Conservation (phyloP, 2,329 filamentous ascomycete species). For the Gliomastix tumulicola region DNA sequence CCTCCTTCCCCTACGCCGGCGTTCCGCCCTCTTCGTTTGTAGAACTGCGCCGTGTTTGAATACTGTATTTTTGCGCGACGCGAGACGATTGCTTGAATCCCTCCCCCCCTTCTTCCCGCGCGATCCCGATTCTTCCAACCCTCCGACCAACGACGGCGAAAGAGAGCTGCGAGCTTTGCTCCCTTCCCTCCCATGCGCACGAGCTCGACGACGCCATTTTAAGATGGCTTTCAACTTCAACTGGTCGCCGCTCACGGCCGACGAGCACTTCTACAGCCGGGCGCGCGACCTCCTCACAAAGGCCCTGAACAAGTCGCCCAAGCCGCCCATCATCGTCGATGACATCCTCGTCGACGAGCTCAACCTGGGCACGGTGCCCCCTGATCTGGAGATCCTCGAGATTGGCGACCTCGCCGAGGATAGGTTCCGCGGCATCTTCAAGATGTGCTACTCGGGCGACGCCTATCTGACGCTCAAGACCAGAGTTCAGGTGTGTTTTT, state of each 20-base stretch:
- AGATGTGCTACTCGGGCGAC: slow-evolving; percentile 96
- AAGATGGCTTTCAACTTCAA: slow-evolving; percentile 99
- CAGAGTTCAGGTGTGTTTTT: slow-evolving; percentile 70
- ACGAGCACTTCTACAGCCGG: slow-evolving; percentile 82
- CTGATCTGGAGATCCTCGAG: slow-evolving; percentile 93
- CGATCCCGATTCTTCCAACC: no score
- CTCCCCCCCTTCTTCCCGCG: no score
- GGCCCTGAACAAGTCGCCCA: slow-evolving; percentile 94
- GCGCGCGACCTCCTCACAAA: slow-evolving; percentile 91
- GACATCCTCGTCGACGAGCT: slow-evolving; percentile 98
- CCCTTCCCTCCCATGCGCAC: no score
- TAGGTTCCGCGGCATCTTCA: slow-evolving; percentile 95
- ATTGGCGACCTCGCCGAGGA: slow-evolving; percentile 97
- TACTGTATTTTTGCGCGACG: no score
- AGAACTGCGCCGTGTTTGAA: no score
- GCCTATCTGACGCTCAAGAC: slow-evolving; percentile 94
- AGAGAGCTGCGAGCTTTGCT: no score
- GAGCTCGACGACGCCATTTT: slow-evolving; percentile 30
- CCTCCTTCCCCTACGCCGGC: no score
- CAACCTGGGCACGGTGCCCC: slow-evolving; percentile 90
- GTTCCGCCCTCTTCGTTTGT: no score
- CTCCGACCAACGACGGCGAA: no score
- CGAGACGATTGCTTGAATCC: no score
- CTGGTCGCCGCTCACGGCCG: slow-evolving; percentile 98
- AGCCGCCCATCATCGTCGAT: slow-evolving; percentile 98